These are phyloP conservation scores for Exidia glandulosa DNA, from an alignment of 768 basidiomycete species.

Conservation along the genomic window DNA sequence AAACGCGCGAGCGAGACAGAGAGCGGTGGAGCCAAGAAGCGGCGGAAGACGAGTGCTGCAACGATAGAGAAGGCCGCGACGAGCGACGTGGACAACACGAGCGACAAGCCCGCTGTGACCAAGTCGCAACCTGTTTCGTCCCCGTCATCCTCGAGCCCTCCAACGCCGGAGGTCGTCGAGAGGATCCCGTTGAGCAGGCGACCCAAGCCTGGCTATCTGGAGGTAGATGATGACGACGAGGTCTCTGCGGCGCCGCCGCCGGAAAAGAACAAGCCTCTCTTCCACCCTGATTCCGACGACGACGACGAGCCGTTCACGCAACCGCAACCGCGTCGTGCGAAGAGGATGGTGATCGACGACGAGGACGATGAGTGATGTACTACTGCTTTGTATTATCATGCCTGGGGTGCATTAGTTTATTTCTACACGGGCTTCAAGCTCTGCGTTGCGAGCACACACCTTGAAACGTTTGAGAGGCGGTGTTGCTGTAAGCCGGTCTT, in stretches of 20 bases:
- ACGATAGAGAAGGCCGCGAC: neutral
- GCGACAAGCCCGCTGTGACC: neutral
- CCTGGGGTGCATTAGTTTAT: too few species aligned
- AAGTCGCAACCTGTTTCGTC: neutral
- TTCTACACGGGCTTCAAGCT: too few species aligned
- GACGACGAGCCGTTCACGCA: neutral
- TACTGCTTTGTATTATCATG: neutral
- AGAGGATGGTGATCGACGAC: constrained; percentile 21
- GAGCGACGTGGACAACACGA: neutral
- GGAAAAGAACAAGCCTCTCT: neutral
- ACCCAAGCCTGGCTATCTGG: constrained; percentile 1
- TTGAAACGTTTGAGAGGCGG: constrained; percentile 20
- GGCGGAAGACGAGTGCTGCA: neutral
- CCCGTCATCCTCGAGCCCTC: neutral
- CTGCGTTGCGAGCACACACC: too few species aligned
- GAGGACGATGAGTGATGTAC: constrained; percentile 5
- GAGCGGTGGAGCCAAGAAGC: neutral
- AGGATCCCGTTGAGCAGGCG: constrained; percentile 6
- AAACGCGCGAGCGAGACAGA: neutral
- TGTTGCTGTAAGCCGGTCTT: constrained; percentile 13
- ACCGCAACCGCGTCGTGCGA: neutral
- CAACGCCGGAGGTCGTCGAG: neutral
- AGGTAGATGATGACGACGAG: neutral
- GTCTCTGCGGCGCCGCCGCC: neutral
- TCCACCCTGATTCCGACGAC: neutral